These are phyloP conservation scores for rapeseed (Brassica napus) DNA, from an alignment of 345 rosid genomes.

Conservation along the genomic window Da-Ae NC_063447.1:60868501-60869000, in stretches of 20 bases:
- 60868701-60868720: neutral
- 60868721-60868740: constrained; percentile 3
- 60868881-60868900: too few species aligned
- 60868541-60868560: constrained; percentile 17
- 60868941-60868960: too few species aligned
- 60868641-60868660: neutral
- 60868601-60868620: neutral
- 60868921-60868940: too few species aligned
- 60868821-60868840: too few species aligned
- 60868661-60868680: neutral
- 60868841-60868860: too few species aligned
- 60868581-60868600: constrained; percentile 1
- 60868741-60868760: neutral
- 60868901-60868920: too few species aligned
- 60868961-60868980: too few species aligned
- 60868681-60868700: constrained; percentile 15
- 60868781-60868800: neutral
- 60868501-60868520: constrained; percentile 22
- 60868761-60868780: neutral
- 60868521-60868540: constrained; percentile 21
- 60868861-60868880: too few species aligned
- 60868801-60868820: too few species aligned
- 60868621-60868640: neutral
- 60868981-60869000: too few species aligned
- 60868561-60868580: constrained; percentile 20